Conservation (phyloP, 2,329 filamentous ascomycete species). For the Exophiala mesophila region DNA sequence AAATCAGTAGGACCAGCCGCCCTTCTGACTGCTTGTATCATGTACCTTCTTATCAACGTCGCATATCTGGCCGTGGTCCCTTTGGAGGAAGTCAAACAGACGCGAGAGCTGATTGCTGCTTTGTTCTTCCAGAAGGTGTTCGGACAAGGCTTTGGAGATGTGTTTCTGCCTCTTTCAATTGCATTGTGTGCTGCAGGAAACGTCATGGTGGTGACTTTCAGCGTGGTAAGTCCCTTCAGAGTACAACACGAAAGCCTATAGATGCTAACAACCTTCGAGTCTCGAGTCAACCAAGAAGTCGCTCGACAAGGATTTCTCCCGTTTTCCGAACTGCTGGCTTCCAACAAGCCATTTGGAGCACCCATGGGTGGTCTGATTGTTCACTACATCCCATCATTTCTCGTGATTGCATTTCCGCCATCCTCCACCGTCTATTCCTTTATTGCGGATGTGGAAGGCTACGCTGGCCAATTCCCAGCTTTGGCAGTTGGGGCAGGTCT, state of each 20-base stretch:
- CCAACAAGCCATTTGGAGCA: conserved; percentile 61
- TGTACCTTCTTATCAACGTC: conserved; percentile 65
- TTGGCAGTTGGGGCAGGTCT: conserved; percentile 56
- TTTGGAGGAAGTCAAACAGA: conserved; percentile 60
- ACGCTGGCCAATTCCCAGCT: conserved; percentile 58
- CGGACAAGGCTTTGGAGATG: conserved; percentile 53
- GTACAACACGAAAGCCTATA: too few relatives aligned
- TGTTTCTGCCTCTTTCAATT: conserved; percentile 58
- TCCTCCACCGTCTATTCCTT: conserved; percentile 65
- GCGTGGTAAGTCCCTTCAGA: conserved; percentile 53
- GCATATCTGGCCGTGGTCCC: conserved; percentile 62
- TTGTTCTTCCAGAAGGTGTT: conserved; percentile 64
- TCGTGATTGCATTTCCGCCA: conserved; percentile 63
- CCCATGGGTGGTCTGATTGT: conserved; percentile 64
- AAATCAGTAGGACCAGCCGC: conserved; percentile 58
- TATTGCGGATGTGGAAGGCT: conserved; percentile 67
- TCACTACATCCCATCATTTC: conserved; percentile 62
- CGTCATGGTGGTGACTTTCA: conserved; percentile 68
- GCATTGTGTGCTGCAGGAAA: conserved; percentile 65
- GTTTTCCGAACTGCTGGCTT: conserved; percentile 56
- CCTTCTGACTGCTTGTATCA: conserved; percentile 55
- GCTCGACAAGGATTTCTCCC: conserved; percentile 67
- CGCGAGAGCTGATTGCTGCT: conserved; percentile 63
- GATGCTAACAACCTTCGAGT: conserved; percentile 41
- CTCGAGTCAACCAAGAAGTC: conserved; percentile 67